Evolutionary conservation across 176 grass and related monocot genomes (phyloP).

Genomic region (Tillandsia leiboldiana): DNA sequence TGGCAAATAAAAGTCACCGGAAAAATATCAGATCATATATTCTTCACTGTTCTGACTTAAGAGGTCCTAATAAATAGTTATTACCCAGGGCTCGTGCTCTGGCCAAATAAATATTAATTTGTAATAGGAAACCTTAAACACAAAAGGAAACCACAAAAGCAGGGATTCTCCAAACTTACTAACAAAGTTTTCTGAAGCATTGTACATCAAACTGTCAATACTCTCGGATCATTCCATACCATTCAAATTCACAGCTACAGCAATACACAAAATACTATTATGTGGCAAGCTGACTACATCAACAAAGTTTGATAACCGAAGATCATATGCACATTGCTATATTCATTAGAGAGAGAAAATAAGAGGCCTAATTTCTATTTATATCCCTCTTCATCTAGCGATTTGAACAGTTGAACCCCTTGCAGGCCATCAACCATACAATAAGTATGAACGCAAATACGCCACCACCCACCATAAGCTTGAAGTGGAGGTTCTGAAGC

Average conservation of each 20-base stretch:
- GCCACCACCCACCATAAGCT: conserved; percentile 66
- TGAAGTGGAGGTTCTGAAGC: conserved; percentile 89
- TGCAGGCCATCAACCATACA: conserved; percentile 74
- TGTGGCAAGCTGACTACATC: neutral
- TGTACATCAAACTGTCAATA: no score
- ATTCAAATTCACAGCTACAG: neutral
- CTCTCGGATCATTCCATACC: no score
- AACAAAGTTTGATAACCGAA: neutral
- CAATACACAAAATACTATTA: neutral
- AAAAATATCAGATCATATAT: no score
- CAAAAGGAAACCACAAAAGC: no score
- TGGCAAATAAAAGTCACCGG: no score
- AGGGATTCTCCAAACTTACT: no score
- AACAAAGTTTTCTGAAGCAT: no score
- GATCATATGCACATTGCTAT: neutral
- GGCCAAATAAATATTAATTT: no score
- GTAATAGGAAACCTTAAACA: no score
- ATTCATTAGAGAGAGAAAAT: neutral
- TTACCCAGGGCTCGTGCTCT: no score
- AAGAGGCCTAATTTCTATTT: neutral
- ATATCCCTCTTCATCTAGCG: neutral
- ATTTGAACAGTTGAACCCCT: conserved; percentile 64
- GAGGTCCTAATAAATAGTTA: no score
- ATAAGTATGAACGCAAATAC: conserved; percentile 45
- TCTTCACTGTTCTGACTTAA: no score